These are phyloP conservation scores for Begonia peltatifolia DNA, from an alignment of 306 rosid genomes.

Conservation along the genomic window DNA sequence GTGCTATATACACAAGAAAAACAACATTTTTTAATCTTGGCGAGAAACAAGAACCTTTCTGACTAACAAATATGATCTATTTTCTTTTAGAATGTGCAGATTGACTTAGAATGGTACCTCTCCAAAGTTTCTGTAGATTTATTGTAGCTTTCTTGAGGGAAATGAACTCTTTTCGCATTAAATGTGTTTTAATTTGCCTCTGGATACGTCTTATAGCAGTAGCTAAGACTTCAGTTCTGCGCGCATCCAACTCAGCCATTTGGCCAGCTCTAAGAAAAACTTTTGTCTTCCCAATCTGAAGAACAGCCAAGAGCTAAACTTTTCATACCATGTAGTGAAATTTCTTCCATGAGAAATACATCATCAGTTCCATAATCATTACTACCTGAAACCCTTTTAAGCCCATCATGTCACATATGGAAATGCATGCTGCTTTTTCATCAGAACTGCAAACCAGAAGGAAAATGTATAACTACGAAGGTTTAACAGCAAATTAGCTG, in stretches of 20 bases:
- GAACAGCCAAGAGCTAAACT: constrained; percentile 9
- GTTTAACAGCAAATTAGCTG: too few relatives aligned
- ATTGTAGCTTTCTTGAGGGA: constrained; percentile 41
- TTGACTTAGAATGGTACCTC: constrained; percentile 28
- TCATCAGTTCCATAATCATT: background rate
- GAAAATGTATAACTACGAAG: background rate
- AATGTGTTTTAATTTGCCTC: constrained; percentile 65
- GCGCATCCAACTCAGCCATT: constrained; percentile 86
- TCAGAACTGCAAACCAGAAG: constrained; percentile 44
- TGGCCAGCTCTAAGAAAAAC: constrained; percentile 90
- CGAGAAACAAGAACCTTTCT: too few relatives aligned
- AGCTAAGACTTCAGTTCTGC: constrained; percentile 72
- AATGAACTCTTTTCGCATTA: constrained; percentile 59
- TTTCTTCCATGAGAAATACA: background rate
- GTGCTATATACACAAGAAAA: constrained; percentile 26
- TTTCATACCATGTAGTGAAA: background rate
- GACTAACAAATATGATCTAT: too few relatives aligned
- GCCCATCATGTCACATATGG: constrained; percentile 66
- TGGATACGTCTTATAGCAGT: constrained; percentile 59
- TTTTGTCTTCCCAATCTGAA: constrained; percentile 72
- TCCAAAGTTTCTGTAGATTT: constrained; percentile 54
- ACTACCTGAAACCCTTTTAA: constrained; percentile 71
- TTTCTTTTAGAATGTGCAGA: too few relatives aligned
- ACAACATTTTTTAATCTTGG: background rate
- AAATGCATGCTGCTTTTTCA: constrained; percentile 63